Evolutionary conservation across 495 filamentous ascomycete genomes (phyloP), one percentile per base, ranked within the genome.

Genomic region (Lindgomyces ingoldianus): DNA sequence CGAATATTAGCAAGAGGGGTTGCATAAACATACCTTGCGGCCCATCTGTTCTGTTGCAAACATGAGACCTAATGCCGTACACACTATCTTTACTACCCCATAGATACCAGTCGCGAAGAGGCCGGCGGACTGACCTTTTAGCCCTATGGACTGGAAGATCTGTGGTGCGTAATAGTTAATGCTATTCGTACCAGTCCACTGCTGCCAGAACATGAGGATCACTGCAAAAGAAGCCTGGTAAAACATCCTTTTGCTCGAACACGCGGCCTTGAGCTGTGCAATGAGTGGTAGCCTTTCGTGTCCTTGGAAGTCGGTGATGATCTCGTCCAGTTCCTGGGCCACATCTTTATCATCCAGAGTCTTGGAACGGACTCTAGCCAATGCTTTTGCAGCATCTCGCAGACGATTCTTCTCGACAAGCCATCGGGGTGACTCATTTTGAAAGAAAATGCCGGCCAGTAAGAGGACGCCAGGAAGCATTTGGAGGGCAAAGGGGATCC

Each of bases 391-490:
- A 11, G 84, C 87, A 48, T 85, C 59, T 24, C 83, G 74, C 4
- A 84, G 79, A 21, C 74, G 74, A 39, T 81, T 81, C 68, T 85
- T 83, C 39, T 79, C 74, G 29, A 87, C 75, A 9, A 89, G 81
- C 86, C 86, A 90, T 58, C 85, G 75, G 0, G 87, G 87, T 1
- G 82, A 85, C 72, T 90, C 86, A 16, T 78, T 81, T 54, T 88
- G 77, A 65, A 76, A 83, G 25, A 84, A 72, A 51, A 77, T 71
- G 0, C 82, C 78, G 27, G 78, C 25, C 19, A 81, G 69, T 18
- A 87, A 68, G 10, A 85, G 64, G 9, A 78, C 80, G 10, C 77
- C 80, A 2, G 83, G 83, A 50, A 85, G 80, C 29, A 86, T 76
- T 62, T 87, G 84, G 26, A 87, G 74, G 3, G 79, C 82, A 48